phyloP scores from a whole-genome alignment of 306 rosid species.

The Medicago truncatula region DNA sequence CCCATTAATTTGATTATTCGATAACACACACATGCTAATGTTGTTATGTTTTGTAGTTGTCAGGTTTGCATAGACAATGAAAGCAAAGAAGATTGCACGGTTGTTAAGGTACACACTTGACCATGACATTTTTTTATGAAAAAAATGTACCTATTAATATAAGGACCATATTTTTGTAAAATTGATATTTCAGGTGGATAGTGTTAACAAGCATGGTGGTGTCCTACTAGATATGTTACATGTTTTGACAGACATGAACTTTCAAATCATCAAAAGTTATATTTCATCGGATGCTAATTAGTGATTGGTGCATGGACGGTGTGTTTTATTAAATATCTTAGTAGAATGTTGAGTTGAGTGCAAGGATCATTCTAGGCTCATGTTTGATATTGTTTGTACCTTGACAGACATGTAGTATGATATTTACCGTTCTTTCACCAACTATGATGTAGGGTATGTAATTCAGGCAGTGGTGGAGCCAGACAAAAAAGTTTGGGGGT shows the following conservation, averaged over 20 bases:
- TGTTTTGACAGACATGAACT: constrained; percentile 74
- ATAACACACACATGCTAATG: background rate
- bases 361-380: constrained; percentile 70
- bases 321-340: background rate
- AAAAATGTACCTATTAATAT: too few species aligned
- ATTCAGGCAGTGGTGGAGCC: constrained; percentile 54
- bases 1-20: background rate
- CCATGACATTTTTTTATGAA: too few species aligned
- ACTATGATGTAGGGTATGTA: constrained; percentile 50
- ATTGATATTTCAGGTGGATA: constrained; percentile 54
- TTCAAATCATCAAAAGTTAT: constrained; percentile 65
- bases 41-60: constrained; percentile 49
- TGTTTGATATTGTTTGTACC: constrained; percentile 83
- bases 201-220: constrained; percentile 73
- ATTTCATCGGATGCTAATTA: constrained; percentile 17
- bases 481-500: too few species aligned
- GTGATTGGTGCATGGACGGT: background rate
- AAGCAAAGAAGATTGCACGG: constrained; percentile 67
- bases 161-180: too few species aligned
- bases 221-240: constrained; percentile 78
- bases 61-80: constrained; percentile 74
- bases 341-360: too few species aligned
- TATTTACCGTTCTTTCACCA: constrained; percentile 69
- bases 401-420: constrained; percentile 75
- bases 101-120: constrained; percentile 58